Percentiles rank a stretch among this genome's conserved stretches.
Conservation (phyloP, 352 stramenopile genomes). For the Phytophthora citricola region DNA sequence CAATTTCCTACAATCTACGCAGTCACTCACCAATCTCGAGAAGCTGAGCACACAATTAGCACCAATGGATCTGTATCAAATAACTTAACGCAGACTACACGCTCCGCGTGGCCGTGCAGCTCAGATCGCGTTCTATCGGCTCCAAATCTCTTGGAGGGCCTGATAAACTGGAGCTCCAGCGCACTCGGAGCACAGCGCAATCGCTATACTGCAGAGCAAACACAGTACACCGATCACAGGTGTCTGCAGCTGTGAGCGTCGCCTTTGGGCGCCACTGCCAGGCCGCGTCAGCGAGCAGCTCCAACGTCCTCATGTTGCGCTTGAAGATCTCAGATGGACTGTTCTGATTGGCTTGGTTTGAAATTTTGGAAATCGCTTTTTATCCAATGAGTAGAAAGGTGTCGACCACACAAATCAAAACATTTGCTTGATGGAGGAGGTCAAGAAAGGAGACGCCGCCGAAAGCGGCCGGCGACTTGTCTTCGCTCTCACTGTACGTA, state of each 20-base stretch:
- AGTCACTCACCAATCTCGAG: slow-evolving; percentile 61
- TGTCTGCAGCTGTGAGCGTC: slow-evolving; percentile 45
- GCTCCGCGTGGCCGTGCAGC: slow-evolving; percentile 56
- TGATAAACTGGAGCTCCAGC: slow-evolving; percentile 24
- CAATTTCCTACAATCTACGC: not conserved
- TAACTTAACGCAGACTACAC: slow-evolving; percentile 46
- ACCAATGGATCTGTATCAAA: slow-evolving; percentile 24
- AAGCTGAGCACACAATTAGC: slow-evolving; percentile 63
- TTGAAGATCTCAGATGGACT: slow-evolving; percentile 18
- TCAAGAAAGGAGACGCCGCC: slow-evolving; percentile 22
- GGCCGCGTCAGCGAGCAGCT: slow-evolving; percentile 39
- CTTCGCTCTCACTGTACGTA: slow-evolving; percentile 35
- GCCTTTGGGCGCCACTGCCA: slow-evolving; percentile 61
- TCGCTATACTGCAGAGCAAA: slow-evolving; percentile 63
- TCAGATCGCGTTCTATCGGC: slow-evolving; percentile 41
- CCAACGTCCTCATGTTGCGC: slow-evolving; percentile 36
- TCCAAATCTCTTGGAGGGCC: slow-evolving; percentile 35
- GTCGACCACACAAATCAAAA: slow-evolving; percentile 21
- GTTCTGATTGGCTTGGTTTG: slow-evolving; percentile 14
- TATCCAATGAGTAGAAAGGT: slow-evolving; percentile 20
- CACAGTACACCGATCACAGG: slow-evolving; percentile 42
- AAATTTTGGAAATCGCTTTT: slow-evolving; percentile 9
- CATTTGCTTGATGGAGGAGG: slow-evolving; percentile 17
- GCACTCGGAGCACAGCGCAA: slow-evolving; percentile 54
- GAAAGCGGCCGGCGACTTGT: slow-evolving; percentile 23